Base-by-base conservation (phyloP, 352 stramenopile genomes). In the Poterioochromonas sp. region DNA sequence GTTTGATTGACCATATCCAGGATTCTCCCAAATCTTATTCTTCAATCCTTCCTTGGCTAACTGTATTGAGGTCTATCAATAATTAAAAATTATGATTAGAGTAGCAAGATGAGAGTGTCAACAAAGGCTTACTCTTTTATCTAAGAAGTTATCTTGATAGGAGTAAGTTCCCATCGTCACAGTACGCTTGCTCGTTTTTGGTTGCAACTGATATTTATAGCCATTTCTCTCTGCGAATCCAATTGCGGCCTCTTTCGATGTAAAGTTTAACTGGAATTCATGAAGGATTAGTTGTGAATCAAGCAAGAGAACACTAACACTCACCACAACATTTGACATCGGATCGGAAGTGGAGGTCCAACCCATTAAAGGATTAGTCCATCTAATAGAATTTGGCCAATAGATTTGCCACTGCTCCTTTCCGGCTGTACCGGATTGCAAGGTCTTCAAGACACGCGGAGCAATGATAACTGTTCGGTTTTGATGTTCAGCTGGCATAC, bases 331-430 rank as follows among this genome's bases (percentile, higher is more conserved):
- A 37, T 54, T 58, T 29, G 37, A 18, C 3, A 74, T 8, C 8
- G 65, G 65, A 39, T 74, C 65, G 22, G 65, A 2, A 29, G 39
- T 35, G 29, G 39, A 51, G 22, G 41, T 74, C 37, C 41, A 74
- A 8, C 65, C 65, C 65, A 54, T 74, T 35, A 74, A 15, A 35
- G 39, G 39, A 54, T 74, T 74, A 29, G 20, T 74, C 65, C 65
- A 74, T 51, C 41, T 74, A 8, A 15, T 37, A 2, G 15, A 20
- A 74, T 74, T 32, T 18, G 2, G 2, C 65, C 65, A 74, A 8
- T 3, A 35, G 32, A 74, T 74, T 35, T 74, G 65, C 65, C 65
- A 74, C 29, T 74, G 65, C 3, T 74, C 1, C 3, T 3, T 8
- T 34, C 12, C 34, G 3, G 2, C 18, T n/a, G 2, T 22, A 58